A percentile compares a stretch with the other conserved stretches of the same genome.
phyloP scores from a whole-genome alignment of 164 flowering plant genomes.

The Platanus orientalis region DNA sequence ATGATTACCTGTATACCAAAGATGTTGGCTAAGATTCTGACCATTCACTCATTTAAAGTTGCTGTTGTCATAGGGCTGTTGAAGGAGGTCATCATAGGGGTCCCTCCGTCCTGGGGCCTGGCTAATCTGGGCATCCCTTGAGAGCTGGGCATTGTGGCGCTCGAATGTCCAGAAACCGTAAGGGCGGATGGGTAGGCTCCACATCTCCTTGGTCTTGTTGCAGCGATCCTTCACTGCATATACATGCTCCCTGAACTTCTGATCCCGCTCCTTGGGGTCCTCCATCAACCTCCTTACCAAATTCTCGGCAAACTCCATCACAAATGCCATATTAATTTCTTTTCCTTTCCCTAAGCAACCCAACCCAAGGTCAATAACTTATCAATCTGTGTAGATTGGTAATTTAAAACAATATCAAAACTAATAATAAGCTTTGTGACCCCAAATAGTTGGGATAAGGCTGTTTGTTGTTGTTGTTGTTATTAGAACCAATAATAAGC shows the following conservation, averaged over 20 bases:
- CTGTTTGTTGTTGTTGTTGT: no score
- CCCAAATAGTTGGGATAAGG: no score
- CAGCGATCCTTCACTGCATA: conserved; percentile 63
- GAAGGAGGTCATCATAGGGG: conserved; percentile 81
- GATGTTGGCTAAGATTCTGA: background rate
- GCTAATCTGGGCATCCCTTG: conserved; percentile 83
- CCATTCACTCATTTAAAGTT: conserved; percentile 12
- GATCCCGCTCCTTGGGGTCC: conserved; percentile 82
- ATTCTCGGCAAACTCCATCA: conserved; percentile 95
- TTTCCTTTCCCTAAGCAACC: background rate
- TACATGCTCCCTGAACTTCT: conserved; percentile 63
- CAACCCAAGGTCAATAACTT: background rate
- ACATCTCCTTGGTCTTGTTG: conserved; percentile 86
- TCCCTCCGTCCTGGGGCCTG: conserved; percentile 79
- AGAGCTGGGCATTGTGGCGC: conserved; percentile 79
- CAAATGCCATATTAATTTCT: conserved; percentile 53
- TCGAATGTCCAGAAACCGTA: conserved; percentile 98
- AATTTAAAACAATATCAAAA: background rate
- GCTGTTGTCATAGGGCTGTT: conserved; percentile 12
- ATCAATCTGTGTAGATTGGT: background rate
- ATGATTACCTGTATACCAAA: no score
- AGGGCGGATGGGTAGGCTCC: conserved; percentile 82
- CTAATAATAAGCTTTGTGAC: no score
- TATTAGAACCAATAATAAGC: no score
- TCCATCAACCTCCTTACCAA: conserved; percentile 78